Conservation (phyloP, 768 basidiomycete species). For the Pleurotus pulmonarius region DNA sequence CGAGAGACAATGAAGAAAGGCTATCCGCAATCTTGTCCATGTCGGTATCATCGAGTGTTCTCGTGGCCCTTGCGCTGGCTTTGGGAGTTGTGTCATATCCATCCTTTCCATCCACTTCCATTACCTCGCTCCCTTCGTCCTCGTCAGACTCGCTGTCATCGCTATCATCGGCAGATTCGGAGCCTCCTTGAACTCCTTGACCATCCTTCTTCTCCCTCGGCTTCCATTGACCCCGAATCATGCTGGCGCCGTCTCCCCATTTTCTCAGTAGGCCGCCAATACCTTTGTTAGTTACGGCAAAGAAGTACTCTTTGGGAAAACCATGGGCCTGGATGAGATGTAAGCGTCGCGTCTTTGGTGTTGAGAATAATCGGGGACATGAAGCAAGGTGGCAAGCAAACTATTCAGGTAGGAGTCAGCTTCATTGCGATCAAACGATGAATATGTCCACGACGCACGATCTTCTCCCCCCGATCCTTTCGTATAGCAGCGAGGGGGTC, state of each 20-base stretch:
- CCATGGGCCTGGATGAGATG: constrained; percentile 81
- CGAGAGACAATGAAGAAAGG: constrained; percentile 49
- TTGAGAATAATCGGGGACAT: constrained; percentile 58
- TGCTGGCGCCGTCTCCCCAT: constrained; percentile 83
- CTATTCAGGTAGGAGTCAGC: constrained; percentile 23
- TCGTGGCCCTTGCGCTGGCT: constrained; percentile 16
- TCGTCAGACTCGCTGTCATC: constrained; percentile 21
- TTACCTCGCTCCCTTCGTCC: constrained; percentile 14
- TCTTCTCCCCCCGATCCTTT: constrained; percentile 81
- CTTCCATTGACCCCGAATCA: constrained; percentile 75
- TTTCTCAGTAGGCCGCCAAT: constrained; percentile 73
- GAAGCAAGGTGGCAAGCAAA: constrained; percentile 74
- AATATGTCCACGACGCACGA: constrained; percentile 43
- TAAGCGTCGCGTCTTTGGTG: constrained; percentile 71
- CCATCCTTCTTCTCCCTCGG: constrained; percentile 24
- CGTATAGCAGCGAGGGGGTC: constrained; percentile 78
- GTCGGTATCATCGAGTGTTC: constrained; percentile 16
- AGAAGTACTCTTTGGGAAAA: constrained; percentile 89
- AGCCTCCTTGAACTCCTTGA: constrained; percentile 20
- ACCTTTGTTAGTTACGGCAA: constrained; percentile 88
- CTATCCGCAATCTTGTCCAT: constrained; percentile 49
- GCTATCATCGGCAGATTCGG: constrained; percentile 15
- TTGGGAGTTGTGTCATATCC: constrained; percentile 10
- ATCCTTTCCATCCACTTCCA: constrained; percentile 8
- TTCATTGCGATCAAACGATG: too few species aligned